Evolutionary conservation across 1,284 basidiomycete genomes (phyloP).

Genomic region (Moesziomyces sp.): DNA sequence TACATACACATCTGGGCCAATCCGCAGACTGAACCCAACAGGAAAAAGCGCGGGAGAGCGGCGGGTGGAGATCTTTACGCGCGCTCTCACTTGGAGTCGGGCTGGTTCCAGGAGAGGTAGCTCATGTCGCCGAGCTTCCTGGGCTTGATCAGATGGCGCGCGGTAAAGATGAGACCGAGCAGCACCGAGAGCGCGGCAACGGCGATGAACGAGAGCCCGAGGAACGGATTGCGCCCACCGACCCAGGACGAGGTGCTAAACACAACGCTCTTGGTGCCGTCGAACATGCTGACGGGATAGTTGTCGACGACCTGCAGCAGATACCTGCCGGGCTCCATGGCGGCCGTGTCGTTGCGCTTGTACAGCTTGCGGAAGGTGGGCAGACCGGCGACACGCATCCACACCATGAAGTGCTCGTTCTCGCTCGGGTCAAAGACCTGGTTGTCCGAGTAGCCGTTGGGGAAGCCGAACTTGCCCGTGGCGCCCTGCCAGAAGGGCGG

Average conservation of each 20-base stretch:
- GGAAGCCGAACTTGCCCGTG: constrained; percentile 71
- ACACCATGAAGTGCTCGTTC: constrained; percentile 97
- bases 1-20: too few relatives aligned
- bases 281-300: constrained; percentile 90
- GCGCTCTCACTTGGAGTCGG: constrained; percentile 23
- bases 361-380: constrained; percentile 97
- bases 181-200: constrained; percentile 87
- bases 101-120: constrained; percentile 65
- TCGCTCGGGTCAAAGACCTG: constrained; percentile 79
- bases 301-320: constrained; percentile 83
- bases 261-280: constrained; percentile 95
- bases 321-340: constrained; percentile 81
- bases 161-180: constrained; percentile 86
- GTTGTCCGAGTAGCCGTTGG: constrained; percentile 77
- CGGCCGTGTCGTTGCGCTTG: constrained; percentile 84
- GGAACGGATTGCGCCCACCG: constrained; percentile 95
- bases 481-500: constrained; percentile 83
- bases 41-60: neutral
- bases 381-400: constrained; percentile 98
- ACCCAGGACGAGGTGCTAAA: constrained; percentile 98
- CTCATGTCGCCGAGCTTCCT: constrained; percentile 74
- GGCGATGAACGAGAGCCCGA: constrained; percentile 95
- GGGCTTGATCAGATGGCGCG: constrained; percentile 90
- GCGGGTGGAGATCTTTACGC: neutral
- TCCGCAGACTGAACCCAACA: neutral